Evolutionary conservation across 2,329 filamentous ascomycete genomes (phyloP).

Genomic region (Bisporella sp.): DNA sequence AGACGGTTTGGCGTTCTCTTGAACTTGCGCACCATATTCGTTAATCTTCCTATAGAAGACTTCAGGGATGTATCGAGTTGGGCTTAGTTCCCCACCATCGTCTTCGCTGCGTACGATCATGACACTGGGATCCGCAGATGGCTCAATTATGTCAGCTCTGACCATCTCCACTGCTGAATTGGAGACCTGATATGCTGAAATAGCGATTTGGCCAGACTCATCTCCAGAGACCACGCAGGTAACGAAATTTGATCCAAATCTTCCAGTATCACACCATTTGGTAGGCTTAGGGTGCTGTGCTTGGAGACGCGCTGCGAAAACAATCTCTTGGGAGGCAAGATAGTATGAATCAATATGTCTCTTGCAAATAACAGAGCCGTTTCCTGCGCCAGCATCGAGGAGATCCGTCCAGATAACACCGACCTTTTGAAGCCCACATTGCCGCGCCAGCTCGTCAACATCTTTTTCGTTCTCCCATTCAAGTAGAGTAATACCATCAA

Average conservation of each 20-base stretch:
- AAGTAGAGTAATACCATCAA: constrained; percentile 78
- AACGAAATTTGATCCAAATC: constrained; percentile 93
- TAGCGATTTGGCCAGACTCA: constrained; percentile 77
- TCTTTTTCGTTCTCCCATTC: constrained; percentile 81
- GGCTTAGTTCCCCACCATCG: constrained; percentile 61
- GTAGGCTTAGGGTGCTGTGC: constrained; percentile 82
- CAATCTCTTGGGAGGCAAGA: constrained; percentile 85
- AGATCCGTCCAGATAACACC: constrained; percentile 95
- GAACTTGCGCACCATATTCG: constrained; percentile 92
- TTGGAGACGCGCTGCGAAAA: constrained; percentile 82
- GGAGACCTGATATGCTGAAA: constrained; percentile 90
- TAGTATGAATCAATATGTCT: constrained; percentile 89
- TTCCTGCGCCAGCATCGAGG: constrained; percentile 69
- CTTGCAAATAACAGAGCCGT: constrained; percentile 89
- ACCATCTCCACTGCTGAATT: constrained; percentile 98
- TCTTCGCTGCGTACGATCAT: constrained; percentile 95
- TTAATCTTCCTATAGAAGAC: constrained; percentile 96
- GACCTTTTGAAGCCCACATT: constrained; percentile 81
- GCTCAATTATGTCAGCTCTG: constrained; percentile 86
- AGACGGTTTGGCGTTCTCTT: constrained; percentile 92
- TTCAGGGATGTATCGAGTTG: constrained; percentile 86
- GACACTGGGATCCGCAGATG: constrained; percentile 82
- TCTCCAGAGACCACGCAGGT: constrained; percentile 95
- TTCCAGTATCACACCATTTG: constrained; percentile 94
- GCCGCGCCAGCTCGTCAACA: constrained; percentile 69